Conservation (phyloP, 768 basidiomycete genomes). For the Tephrocybe sp. region DNA sequence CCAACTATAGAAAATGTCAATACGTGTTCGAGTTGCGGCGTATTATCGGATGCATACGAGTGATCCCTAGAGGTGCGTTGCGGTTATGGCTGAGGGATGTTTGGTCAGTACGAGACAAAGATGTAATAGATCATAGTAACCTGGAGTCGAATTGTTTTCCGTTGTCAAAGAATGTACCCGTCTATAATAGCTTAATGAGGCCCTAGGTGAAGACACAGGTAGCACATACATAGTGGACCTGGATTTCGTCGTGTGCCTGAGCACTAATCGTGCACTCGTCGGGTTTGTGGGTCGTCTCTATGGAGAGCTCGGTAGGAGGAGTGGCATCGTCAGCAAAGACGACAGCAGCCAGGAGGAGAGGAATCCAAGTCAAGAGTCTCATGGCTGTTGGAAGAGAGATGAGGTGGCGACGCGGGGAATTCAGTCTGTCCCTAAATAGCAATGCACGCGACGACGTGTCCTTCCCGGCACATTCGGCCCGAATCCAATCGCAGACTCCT, state of each 20-base stretch:
- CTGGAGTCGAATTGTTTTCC: conserved; percentile 93
- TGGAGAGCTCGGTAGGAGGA: conserved; percentile 53
- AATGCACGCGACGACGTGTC: conserved; percentile 12
- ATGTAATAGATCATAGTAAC: conserved; percentile 31
- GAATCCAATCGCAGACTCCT: conserved; percentile 4
- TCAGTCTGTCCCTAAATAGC: conserved; percentile 1
- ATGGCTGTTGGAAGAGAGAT: conserved; percentile 31
- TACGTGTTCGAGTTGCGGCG: not conserved
- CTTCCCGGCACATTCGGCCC: conserved; percentile 2
- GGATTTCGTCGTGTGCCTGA: conserved; percentile 58
- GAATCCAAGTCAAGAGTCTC: conserved; percentile 51
- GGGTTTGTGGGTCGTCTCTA: conserved; percentile 63
- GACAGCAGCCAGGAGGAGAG: conserved; percentile 47
- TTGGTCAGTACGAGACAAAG: not conserved
- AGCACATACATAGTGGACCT: conserved; percentile 73
- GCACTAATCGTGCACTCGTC: conserved; percentile 56
- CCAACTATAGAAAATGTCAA: conserved; percentile 51
- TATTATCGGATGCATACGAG: conserved; percentile 46
- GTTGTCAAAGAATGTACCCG: conserved; percentile 73
- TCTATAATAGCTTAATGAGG: conserved; percentile 38
- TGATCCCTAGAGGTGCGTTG: conserved; percentile 72
- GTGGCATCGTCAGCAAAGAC: conserved; percentile 37
- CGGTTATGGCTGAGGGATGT: conserved; percentile 59
- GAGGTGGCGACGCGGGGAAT: not conserved
- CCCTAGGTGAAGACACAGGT: not conserved